phyloP scores from a whole-genome alignment of 2,329 filamentous ascomycete species.

The Neurospora sp. region DNA sequence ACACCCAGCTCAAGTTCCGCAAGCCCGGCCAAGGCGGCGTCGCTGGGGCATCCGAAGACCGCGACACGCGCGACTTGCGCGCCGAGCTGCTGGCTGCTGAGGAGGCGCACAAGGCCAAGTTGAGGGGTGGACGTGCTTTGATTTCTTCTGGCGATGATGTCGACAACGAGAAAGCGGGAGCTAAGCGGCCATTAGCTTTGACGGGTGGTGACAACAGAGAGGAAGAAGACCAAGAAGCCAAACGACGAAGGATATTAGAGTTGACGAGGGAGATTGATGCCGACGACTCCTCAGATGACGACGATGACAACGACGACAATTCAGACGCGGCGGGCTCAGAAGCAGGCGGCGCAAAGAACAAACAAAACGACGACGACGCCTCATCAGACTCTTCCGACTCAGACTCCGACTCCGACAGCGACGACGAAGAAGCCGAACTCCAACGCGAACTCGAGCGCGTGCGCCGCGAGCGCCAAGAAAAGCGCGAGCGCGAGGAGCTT shows the following conservation, averaged over 20 bases:
- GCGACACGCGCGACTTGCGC: constrained; percentile 63
- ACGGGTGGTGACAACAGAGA: constrained; percentile 28
- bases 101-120: constrained; percentile 77
- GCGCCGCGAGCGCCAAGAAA: constrained; percentile 72
- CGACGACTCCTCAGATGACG: constrained; percentile 56
- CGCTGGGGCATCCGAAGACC: constrained; percentile 40
- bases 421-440: constrained; percentile 79
- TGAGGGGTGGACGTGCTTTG: constrained; percentile 50
- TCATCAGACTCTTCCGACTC: constrained; percentile 40
- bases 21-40: constrained; percentile 81
- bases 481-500: constrained; percentile 71
- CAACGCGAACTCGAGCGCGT: constrained; percentile 93
- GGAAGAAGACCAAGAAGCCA: constrained; percentile 67
- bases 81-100: constrained; percentile 86
- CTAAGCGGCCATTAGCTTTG: constrained; percentile 57
- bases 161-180: constrained; percentile 24
- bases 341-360: not conserved
- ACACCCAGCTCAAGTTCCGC: constrained; percentile 86
- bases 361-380: constrained; percentile 59
- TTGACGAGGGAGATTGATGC: constrained; percentile 85
- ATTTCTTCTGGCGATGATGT: constrained; percentile 30
- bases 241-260: constrained; percentile 77
- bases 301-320: constrained; percentile 20
- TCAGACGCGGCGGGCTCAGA: not conserved
- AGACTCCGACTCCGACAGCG: constrained; percentile 46